phyloP scores from a whole-genome alignment of 768 basidiomycete genomes.

The Amanita jacksonii region DNA sequence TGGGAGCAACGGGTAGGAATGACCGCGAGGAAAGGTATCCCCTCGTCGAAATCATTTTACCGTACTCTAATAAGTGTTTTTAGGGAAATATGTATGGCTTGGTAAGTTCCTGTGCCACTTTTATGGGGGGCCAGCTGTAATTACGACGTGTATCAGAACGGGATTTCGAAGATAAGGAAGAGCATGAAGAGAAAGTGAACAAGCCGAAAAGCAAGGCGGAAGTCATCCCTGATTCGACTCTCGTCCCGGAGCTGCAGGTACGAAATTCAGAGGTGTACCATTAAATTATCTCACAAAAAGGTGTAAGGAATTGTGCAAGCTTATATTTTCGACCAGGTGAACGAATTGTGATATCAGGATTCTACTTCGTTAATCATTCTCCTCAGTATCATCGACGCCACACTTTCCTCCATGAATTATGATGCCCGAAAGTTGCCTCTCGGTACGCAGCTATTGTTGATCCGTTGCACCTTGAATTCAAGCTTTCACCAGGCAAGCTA shows the following conservation, averaged over 20 bases:
- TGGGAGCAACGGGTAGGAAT: conserved; percentile 46
- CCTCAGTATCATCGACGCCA: conserved; percentile 39
- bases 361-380: background rate
- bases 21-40: conserved; percentile 38
- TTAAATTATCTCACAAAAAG: background rate
- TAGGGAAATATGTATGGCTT: conserved; percentile 56
- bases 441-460: conserved; percentile 21
- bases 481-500: conserved; percentile 35
- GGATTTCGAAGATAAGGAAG: conserved; percentile 34
- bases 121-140: background rate
- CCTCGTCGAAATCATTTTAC: background rate
- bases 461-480: background rate
- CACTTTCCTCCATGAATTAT: conserved; percentile 54
- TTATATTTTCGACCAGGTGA: conserved; percentile 44
- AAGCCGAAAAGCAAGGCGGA: conserved; percentile 22
- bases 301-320: conserved; percentile 32
- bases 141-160: conserved; percentile 28
- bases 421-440: conserved; percentile 57
- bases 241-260: conserved; percentile 38
- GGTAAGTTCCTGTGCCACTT: conserved; percentile 23
- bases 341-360: conserved; percentile 4
- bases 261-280: background rate
- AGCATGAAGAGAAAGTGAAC: conserved; percentile 31
- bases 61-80: background rate
- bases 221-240: conserved; percentile 36